These are phyloP conservation scores for Talinum fruticosum DNA, from an alignment of 148 eudicot genomes.

Conservation along the genomic window DNA sequence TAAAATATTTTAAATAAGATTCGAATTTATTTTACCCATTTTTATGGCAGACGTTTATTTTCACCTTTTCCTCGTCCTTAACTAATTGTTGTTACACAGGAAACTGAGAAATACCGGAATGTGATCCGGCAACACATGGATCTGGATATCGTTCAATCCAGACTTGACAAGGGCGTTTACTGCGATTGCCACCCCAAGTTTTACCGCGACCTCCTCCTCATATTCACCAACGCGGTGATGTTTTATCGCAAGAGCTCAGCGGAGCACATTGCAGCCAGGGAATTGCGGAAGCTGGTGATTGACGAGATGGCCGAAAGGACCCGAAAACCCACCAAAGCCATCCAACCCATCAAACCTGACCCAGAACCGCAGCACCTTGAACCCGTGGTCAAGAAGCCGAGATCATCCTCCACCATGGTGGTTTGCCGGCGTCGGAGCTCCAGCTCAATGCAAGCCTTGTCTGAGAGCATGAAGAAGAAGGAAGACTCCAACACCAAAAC, in stretches of 20 bases:
- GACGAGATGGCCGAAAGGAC: constrained; percentile 26
- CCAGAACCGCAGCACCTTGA: constrained; percentile 25
- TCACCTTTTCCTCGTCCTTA: background rate
- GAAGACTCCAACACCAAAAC: background rate
- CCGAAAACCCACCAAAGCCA: constrained; percentile 11
- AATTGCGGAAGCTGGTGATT: constrained; percentile 34
- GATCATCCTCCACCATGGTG: constrained; percentile 37
- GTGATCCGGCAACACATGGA: constrained; percentile 51
- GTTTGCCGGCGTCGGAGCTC: constrained; percentile 36
- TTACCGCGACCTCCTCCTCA: constrained; percentile 50
- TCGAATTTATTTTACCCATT: too few species aligned
- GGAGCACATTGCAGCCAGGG: constrained; percentile 37
- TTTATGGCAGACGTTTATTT: too few species aligned
- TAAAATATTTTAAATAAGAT: too few species aligned
- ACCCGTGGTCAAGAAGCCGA: constrained; percentile 29
- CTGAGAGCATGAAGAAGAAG: constrained; percentile 25
- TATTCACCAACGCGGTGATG: constrained; percentile 47
- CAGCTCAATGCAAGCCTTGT: constrained; percentile 19
- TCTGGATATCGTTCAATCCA: constrained; percentile 38
- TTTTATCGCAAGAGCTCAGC: constrained; percentile 46
- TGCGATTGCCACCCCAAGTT: constrained; percentile 30
- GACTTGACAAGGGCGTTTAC: constrained; percentile 44
- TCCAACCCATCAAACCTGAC: constrained; percentile 15
- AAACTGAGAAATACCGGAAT: constrained; percentile 41
- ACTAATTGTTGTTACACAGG: constrained; percentile 21